Base-by-base conservation (phyloP, 768 basidiomycete genomes). In the Hypholoma fasciculare region DNA sequence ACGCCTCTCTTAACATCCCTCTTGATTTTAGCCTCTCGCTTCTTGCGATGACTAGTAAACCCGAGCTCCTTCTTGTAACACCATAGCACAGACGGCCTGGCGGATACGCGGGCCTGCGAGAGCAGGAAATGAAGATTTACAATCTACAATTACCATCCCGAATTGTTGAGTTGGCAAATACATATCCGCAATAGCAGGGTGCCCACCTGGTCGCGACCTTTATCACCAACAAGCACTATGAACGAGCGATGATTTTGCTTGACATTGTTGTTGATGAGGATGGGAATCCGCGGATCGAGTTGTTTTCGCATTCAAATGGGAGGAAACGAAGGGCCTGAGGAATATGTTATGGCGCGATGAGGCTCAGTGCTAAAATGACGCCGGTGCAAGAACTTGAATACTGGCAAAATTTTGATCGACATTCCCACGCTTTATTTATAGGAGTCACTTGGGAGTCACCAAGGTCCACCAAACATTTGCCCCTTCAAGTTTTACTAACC, bases 1-100 rank as follows among this genome's bases (percentile, higher is more conserved):
- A 94, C 85, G 5, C 96, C 96, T 12, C 94, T 85, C 73, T 97
- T 98, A 30, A 97, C 88, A 70, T 99, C 96, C 53, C 94, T 82
- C 72, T 97, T 98, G 64, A 98, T 94, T 76, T 96, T 98, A 27
- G 89, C 91, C 73, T 98, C 96, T 50, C 95, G 84, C 73, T 98
- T 97, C 76, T 97, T 98, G 30, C 96, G 89, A 74, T 98, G 96
- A 63, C 92, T 95, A 8, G 94, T 95, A 68, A 99, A 99, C 0
- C 96, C 96, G 0, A 99, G 80, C 39, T 98, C 96, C 70, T 98
- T 98, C 77, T 97, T 98, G 81, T 99, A 99, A 66, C 95, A 97
- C 97, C 97, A 99, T 60, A 98, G 75, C 1, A 97, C 95, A 7
- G 90, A 92, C 1, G 94, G 94, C 14, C 94, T 81, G 4, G 93